Percentiles rank a stretch among this genome's conserved stretches.
These are phyloP conservation scores for Pseudocercospora fuligena DNA, from an alignment of 2,329 filamentous ascomycete species.

Conservation along the genomic window DNA sequence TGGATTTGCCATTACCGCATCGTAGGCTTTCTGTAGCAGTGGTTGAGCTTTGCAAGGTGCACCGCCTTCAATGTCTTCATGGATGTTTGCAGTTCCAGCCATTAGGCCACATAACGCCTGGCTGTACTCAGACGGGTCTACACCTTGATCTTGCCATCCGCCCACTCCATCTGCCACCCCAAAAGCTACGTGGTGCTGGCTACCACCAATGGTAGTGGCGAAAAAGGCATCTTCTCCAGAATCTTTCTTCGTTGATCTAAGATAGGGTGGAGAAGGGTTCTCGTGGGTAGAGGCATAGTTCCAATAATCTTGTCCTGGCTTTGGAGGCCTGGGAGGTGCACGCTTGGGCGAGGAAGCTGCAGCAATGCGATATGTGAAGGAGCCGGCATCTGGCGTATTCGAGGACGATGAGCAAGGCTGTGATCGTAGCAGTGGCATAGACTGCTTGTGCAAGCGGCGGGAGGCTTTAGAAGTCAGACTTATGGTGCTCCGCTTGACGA, in stretches of 20 bases:
- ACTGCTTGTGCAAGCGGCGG: slow-evolving; percentile 9
- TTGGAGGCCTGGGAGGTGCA: slow-evolving; percentile 47
- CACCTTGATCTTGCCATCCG: slow-evolving; percentile 89
- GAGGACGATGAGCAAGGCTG: slow-evolving; percentile 16
- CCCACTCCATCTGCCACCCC: slow-evolving; percentile 94
- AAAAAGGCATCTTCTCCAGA: slow-evolving; percentile 97
- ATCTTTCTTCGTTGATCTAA: slow-evolving; percentile 61
- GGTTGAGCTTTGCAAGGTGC: slow-evolving; percentile 57
- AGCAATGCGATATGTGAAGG: slow-evolving; percentile 45
- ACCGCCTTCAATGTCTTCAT: slow-evolving; percentile 45
- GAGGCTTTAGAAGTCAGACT: slow-evolving; percentile 30
- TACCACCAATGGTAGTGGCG: slow-evolving; percentile 72
- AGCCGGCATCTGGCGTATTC: slow-evolving; percentile 8
- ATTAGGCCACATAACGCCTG: slow-evolving; percentile 93
- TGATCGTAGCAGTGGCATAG: slow-evolving; percentile 15
- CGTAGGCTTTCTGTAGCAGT: slow-evolving; percentile 83
- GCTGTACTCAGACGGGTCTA: slow-evolving; percentile 94
- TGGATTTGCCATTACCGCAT: slow-evolving; percentile 75
- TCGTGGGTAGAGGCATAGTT: slow-evolving; percentile 40
- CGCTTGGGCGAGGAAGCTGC: slow-evolving; percentile 44
- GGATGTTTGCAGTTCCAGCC: slow-evolving; percentile 58
- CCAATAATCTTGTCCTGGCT: slow-evolving; percentile 54
- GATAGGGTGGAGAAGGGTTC: slow-evolving; percentile 53
- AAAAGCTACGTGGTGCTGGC: slow-evolving; percentile 74
- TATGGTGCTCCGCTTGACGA: slow-evolving; percentile 25